Conservation (phyloP, 371 early-diverging fungal species). For the Nematocida ironsii region DNA sequence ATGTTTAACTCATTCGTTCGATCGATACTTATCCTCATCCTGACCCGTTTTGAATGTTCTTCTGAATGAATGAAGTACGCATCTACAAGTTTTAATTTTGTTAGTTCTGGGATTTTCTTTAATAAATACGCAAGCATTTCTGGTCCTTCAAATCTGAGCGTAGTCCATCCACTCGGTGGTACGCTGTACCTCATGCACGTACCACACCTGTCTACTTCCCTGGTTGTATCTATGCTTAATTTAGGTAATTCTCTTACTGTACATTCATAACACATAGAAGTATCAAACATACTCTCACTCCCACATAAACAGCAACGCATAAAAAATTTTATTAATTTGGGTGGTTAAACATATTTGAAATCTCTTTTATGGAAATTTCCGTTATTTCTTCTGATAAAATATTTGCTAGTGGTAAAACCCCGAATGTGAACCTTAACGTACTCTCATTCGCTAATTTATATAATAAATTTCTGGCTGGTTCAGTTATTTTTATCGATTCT, state of each 20-base stretch:
- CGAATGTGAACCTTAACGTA: slow-evolving; percentile 37
- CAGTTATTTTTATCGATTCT: slow-evolving; percentile 44
- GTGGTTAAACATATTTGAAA: slow-evolving; percentile 29
- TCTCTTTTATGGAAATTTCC: slow-evolving; percentile 24
- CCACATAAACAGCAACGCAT: slow-evolving; percentile 63
- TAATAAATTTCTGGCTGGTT: slow-evolving; percentile 22
- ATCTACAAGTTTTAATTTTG: slow-evolving; percentile 86
- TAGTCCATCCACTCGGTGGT: slow-evolving; percentile 34
- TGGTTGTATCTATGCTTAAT: slow-evolving; percentile 1
- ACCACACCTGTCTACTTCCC: slow-evolving; percentile 37
- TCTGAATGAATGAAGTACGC: slow-evolving; percentile 97
- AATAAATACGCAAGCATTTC: slow-evolving; percentile 88
- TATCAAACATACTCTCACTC: slow-evolving; percentile 12
- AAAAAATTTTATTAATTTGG: slow-evolving; percentile 75
- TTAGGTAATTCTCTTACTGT: slow-evolving; percentile 34
- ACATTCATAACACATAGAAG: slow-evolving; percentile 15
- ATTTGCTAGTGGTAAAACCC: slow-evolving; percentile 47
- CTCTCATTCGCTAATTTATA: slow-evolving; percentile 15
- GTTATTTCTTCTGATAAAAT: slow-evolving; percentile 15
- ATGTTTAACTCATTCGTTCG: slow-evolving; percentile 26
- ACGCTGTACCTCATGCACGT: slow-evolving; percentile 53
- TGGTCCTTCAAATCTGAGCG: slow-evolving; percentile 76
- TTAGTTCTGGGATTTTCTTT: slow-evolving; percentile 73
- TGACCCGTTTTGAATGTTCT: slow-evolving; percentile 86
- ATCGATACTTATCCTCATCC: slow-evolving; percentile 76